Conservation (phyloP, 805 yeast genomes). For the Barnettozyma pratensis region DNA sequence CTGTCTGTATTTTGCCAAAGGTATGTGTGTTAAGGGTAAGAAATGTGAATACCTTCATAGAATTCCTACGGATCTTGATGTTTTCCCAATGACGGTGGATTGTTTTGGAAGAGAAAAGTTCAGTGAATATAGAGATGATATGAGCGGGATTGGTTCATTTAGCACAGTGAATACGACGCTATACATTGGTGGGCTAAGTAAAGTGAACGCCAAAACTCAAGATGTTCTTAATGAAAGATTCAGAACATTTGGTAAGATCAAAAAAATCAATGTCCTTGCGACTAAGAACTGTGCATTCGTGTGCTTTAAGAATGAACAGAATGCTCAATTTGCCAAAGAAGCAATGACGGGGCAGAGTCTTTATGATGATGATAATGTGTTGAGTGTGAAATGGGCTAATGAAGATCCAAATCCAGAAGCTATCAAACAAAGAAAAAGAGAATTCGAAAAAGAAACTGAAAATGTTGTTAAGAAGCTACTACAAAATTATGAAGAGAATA, state of each 20-base stretch:
- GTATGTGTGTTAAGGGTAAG: conserved; percentile 76
- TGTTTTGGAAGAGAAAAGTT: conserved; percentile 92
- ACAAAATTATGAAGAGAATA: conserved; percentile 26
- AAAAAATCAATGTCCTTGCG: conserved; percentile 54
- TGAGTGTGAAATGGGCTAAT: conserved; percentile 81
- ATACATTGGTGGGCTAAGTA: conserved; percentile 63
- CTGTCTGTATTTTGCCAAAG: conserved; percentile 85
- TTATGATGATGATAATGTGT: conserved; percentile 51
- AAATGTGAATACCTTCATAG: conserved; percentile 77
- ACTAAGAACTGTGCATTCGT: conserved; percentile 74
- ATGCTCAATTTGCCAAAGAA: conserved; percentile 93
- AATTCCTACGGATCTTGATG: conserved; percentile 59
- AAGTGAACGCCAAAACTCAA: conserved; percentile 32
- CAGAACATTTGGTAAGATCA: conserved; percentile 72
- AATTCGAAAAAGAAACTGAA: conserved; percentile 20
- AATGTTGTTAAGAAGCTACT: conserved; percentile 43
- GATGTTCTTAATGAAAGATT: conserved; percentile 45
- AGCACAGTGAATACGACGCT: conserved; percentile 64
- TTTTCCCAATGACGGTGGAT: conserved; percentile 60
- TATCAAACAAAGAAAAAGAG: conserved; percentile 36
- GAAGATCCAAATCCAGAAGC: conserved; percentile 81
- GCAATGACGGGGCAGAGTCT: conserved; percentile 85
- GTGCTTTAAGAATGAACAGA: conserved; percentile 57
- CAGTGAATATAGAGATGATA: conserved; percentile 79
- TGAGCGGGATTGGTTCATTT: conserved; percentile 91